A percentile compares a stretch with the other conserved stretches of the same genome.
Evolutionary conservation across 345 rosid genomes (phyloP).

Genomic region (Cardamine resedifolia): DNA sequence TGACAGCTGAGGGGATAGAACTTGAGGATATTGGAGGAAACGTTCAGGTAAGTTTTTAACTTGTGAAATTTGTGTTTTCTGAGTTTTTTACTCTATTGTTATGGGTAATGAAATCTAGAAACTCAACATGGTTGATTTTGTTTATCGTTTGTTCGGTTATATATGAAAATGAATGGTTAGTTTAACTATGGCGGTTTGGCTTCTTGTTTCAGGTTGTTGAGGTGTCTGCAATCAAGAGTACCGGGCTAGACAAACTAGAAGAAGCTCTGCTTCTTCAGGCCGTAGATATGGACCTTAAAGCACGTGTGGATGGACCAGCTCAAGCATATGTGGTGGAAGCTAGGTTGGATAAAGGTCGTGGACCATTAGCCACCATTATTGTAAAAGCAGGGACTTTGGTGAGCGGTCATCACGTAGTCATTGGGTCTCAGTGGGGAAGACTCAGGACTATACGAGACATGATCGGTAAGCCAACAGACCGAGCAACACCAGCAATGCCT

Average conservation of each 20-base stretch:
- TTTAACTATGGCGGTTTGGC: slow-evolving; percentile 14
- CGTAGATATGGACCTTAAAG: slow-evolving; percentile 82
- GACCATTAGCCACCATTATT: slow-evolving; percentile 84
- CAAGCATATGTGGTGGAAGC: slow-evolving; percentile 98
- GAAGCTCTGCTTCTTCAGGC: slow-evolving; percentile 93
- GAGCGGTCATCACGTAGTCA: slow-evolving; percentile 77
- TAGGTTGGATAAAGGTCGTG: slow-evolving; percentile 86
- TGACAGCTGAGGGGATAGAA: slow-evolving; percentile 77
- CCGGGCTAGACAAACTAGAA: slow-evolving; percentile 78
- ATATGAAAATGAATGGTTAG: background rate
- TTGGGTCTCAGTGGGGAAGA: slow-evolving; percentile 90
- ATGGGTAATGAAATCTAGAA: background rate
- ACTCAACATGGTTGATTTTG: background rate
- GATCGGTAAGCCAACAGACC: slow-evolving; percentile 59
- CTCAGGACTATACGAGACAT: slow-evolving; percentile 80
- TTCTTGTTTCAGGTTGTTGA: slow-evolving; percentile 64
- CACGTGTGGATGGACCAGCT: slow-evolving; percentile 86
- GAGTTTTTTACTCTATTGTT: background rate
- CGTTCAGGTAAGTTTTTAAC: slow-evolving; percentile 45
- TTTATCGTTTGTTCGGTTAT: background rate
- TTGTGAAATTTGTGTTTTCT: background rate
- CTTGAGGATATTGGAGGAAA: slow-evolving; percentile 95
- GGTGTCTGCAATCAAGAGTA: slow-evolving; percentile 74
- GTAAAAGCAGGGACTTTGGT: slow-evolving; percentile 86
- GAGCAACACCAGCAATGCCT: slow-evolving; percentile 87